Evolutionary conservation across 768 basidiomycete genomes (phyloP), one percentile per base, ranked within the genome.

Genomic region (Boletales sp.): DNA sequence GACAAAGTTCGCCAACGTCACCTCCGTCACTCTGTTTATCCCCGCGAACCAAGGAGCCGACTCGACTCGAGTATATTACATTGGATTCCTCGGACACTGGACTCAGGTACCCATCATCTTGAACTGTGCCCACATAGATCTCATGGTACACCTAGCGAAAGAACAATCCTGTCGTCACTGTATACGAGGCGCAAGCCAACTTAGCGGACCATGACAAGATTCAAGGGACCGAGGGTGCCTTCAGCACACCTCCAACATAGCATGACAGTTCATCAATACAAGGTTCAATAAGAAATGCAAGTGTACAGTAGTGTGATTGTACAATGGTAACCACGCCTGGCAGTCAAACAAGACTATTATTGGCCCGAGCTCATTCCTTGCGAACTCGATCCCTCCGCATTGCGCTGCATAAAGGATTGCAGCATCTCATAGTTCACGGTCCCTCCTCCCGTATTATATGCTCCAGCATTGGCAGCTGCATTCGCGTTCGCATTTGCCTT

Each of bases 141-240:
- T 40, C 25, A 56, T 39, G 44, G 48, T n/a, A 18, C 37, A 46
- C 36, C 13, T 58, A 94, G 90, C 78, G 86, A 38, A 92, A 88
- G 60, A 73, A 73, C 44, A 80, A 84, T 52, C 90, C 93, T 1
- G 77, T 90, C 35, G 79, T 94, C 48, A 86, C 91, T 0, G 83
- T 95, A 12, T 96, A 95, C 59, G 94, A 96, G 67, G 71, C 87
- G 0, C 86, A 88, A 56, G 88, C 94, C 9, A 93, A 92, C 56
- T 72, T 87, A 30, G 87, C 90, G 1, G 94, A 95, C 64, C 94
- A 95, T 57, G 77, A 83, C 53, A 92, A 90, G 70, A 87, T 92
- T 42, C 83, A 82, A 60, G 90, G 90, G n/a, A 84, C 79, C 40
- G 83, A 84, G 33, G 82, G 83, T 9, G 75, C 72, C 52, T 73